phyloP scores from a whole-genome alignment of 768 basidiomycete genomes.

The Termitomyces sp. region DNA sequence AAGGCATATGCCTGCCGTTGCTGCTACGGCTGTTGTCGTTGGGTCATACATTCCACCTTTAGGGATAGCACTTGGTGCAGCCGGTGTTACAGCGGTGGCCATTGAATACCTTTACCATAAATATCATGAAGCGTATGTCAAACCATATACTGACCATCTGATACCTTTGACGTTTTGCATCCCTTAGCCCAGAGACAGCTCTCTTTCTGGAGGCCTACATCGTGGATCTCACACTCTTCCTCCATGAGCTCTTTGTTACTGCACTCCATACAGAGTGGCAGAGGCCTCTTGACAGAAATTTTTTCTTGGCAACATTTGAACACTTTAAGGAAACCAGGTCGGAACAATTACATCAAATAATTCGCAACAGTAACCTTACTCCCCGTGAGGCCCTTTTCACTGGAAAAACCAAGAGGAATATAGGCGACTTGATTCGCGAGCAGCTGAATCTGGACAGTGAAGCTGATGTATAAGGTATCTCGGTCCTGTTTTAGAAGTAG shows the following conservation, averaged over 20 bases:
- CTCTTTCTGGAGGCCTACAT: constrained; percentile 1
- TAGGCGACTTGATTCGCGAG: background rate
- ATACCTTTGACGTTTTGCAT: background rate
- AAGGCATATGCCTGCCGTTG: background rate
- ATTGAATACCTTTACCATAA: background rate
- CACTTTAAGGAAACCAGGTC: background rate
- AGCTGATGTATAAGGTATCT: background rate
- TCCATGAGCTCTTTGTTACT: background rate
- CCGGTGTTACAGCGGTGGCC: background rate
- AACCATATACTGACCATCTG: background rate
- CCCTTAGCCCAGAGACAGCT: background rate
- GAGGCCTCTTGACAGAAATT: background rate
- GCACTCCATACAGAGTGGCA: background rate
- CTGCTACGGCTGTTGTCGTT: background rate
- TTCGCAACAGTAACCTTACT: background rate
- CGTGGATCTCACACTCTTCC: background rate
- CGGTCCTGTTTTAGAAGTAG: too few relatives aligned
- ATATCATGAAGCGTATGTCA: background rate
- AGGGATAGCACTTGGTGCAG: background rate
- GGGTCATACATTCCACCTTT: background rate
- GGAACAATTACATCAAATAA: background rate
- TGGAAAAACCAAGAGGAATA: background rate
- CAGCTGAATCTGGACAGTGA: background rate
- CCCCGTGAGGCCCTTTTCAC: background rate
- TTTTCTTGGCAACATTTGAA: background rate